Evolutionary conservation across 2,329 filamentous ascomycete genomes (phyloP), one percentile per base, ranked within the genome.

Genomic region (Colletotrichum chrysophilum): DNA sequence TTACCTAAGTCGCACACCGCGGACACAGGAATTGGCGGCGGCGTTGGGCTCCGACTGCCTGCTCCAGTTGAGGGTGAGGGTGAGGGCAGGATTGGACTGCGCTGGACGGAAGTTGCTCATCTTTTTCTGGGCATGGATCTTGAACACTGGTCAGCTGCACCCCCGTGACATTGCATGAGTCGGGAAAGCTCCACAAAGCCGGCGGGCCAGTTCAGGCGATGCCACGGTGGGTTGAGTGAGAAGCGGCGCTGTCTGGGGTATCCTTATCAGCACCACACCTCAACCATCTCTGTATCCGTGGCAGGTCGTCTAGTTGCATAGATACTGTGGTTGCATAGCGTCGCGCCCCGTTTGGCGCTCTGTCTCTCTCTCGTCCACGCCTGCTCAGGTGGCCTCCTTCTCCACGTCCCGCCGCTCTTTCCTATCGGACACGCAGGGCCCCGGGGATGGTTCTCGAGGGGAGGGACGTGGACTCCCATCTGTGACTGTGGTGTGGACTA

Each of bases 161-260:
- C 64, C 70, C 70, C 70, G 65, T 73, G 18, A n/a, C 48, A 76
- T 74, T 73, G 74, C 74, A 76, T 75, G 70, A 73, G 34, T 43
- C 34, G 73, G 38, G n/a, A 30, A 32, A 36, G 26, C 32, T 64
- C 70, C 56, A 67, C 70, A 56, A 43, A 64, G 30, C 30, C 34
- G 24, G 43, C 36, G 36, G 24, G 24, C 60, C 34, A 55, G 30
- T 75, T 32, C 68, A 71, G 61, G 72, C 72, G 24, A 65, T 56
- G 69, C 62, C 36, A 61, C 28, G 71, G 60, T 66, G 43, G 66
- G 58, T 38, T 38, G 18, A 36, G 65, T n/a, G 10, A 64, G 38
- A 43, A n/a, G 43, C 43, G 24, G 32, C 62, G 10, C n/a, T 62
- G 55, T 68, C 74, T 30, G 65, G 74, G 74, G 65, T 76, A 74